Base-by-base conservation (phyloP, 139 green algal species). In the Closterium sp. region DNA sequence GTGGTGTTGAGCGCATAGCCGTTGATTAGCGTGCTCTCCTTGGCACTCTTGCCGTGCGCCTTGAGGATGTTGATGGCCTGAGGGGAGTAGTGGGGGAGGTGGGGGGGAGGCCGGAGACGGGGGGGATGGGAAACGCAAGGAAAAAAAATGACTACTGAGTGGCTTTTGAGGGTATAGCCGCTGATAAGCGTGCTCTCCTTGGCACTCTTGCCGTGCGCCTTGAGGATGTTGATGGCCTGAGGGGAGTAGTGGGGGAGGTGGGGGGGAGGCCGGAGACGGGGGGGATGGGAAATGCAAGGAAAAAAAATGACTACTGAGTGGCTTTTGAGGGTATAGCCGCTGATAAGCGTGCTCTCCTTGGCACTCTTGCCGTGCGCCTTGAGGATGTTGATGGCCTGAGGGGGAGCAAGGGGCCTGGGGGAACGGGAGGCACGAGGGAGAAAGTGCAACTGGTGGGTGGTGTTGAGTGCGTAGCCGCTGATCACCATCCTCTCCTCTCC, bases 21-120 rank as follows among this genome's bases (percentile, higher is more conserved):
- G 34, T 98, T 95, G n/a, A 99, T 94, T 43, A 99, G 94, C 35
- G 87, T 35, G 83, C 94, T 97, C 90, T 99, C 98, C 32, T 95
- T 93, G 0, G 96, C 95, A 87, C 94, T 97, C 93, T 98, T 98
- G 36, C 98, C 98, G 92, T 98, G 97, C 31, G 98, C 98, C 93
- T 99, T 99, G 9, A 99, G 96, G 55, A 99, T 95, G 94, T 99
- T 99, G 94, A 99, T 97, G n/a, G 97, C 96, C 92, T 97, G 97
- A 64, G 99, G 12, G n/a, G n/a, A n/a, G n/a, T n/a, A n/a, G n/a
- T n/a, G n/a, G n/a, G n/a, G n/a, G n/a, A n/a, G n/a, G n/a, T n/a
- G n/a, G n/a, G n/a, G n/a, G n/a, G n/a, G n/a, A n/a, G n/a, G n/a
- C n/a, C 5, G 55, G 55, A 76, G 43, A 16, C 19, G 43, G 43